Percentiles rank a stretch among this genome's conserved stretches.
Conservation (phyloP, 192 early-diverging fungal genomes). For the Coemansia sp. region DNA sequence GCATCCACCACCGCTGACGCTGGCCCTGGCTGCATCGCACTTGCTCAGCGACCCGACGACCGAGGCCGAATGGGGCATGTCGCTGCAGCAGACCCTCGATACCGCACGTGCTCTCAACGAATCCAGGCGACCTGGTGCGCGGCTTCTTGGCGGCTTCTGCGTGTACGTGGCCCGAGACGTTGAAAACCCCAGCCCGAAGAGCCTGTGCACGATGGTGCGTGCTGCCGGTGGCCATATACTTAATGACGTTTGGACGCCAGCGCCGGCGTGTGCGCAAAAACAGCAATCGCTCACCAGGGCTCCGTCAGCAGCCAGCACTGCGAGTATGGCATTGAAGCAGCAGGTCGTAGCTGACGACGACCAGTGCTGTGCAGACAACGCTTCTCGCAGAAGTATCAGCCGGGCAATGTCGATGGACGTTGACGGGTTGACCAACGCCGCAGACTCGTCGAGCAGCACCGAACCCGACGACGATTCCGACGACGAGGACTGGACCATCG, state of each 20-base stretch:
- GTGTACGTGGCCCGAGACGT: slow-evolving; percentile 20
- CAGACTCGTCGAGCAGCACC: slow-evolving; percentile 11
- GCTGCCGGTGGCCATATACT: slow-evolving; percentile 40
- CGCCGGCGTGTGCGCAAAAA: neutral
- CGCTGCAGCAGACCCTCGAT: slow-evolving; percentile 17
- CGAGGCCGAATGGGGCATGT: slow-evolving; percentile 37
- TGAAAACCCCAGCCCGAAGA: slow-evolving; percentile 13
- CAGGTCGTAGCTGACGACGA: neutral
- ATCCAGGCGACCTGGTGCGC: too few species aligned
- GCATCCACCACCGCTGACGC: neutral
- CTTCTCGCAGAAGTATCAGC: too few species aligned
- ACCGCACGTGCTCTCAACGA: slow-evolving; percentile 9
- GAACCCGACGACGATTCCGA: slow-evolving; percentile 45
- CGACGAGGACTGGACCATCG: slow-evolving; percentile 39
- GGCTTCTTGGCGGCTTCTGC: slow-evolving; percentile 20
- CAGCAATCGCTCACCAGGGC: neutral
- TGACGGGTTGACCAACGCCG: neutral
- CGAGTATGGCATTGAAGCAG: neutral
- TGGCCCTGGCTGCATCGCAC: neutral
- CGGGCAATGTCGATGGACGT: slow-evolving; percentile 1
- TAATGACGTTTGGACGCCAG: slow-evolving; percentile 24
- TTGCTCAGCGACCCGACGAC: slow-evolving; percentile 24
- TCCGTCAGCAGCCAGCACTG: neutral
- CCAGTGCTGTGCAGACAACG: neutral
- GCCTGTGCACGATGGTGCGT: slow-evolving; percentile 18